Evolutionary conservation across 2,329 filamentous ascomycete species (phyloP).

Genomic region (Didymella arachidicola): DNA sequence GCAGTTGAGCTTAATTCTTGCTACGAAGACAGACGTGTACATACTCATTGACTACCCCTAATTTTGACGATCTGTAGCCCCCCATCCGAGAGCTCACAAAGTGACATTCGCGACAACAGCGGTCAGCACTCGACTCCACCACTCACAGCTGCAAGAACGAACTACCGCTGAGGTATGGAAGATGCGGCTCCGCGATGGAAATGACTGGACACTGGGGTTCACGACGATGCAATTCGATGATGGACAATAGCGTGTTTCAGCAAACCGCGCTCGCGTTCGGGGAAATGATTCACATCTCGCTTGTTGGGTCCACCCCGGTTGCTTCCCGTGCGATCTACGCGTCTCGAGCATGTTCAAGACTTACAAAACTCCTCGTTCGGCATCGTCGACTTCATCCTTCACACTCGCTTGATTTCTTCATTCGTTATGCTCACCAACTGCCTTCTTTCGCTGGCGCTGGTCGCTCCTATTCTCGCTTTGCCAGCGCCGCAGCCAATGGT

Average conservation of each 20-base stretch:
- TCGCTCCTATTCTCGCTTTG: constrained; percentile 17
- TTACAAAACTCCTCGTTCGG: not conserved
- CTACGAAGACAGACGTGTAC: not conserved
- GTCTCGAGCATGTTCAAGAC: constrained; percentile 2
- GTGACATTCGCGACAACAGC: not conserved
- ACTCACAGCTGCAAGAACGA: not conserved
- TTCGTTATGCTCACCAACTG: constrained; percentile 10
- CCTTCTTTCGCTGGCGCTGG: constrained; percentile 24
- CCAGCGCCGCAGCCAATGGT: constrained; percentile 26
- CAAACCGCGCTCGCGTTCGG: constrained; percentile 5
- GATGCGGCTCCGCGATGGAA: constrained; percentile 6
- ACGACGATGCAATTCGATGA: constrained; percentile 1
- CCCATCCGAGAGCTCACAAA: not conserved
- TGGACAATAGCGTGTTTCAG: constrained; percentile 14
- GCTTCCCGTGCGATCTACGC: constrained; percentile 1
- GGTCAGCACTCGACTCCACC: not conserved
- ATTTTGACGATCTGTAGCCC: not conserved
- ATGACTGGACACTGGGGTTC: constrained; percentile 3
- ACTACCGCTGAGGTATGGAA: not conserved
- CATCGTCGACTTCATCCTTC: constrained; percentile 1
- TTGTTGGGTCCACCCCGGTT: constrained; percentile 5
- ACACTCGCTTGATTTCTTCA: constrained; percentile 5
- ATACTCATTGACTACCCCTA: not conserved
- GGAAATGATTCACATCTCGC: constrained; percentile 19
- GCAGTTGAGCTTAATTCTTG: not conserved